Conservation (phyloP, 1,284 basidiomycete species). For the Cutaneotrichosporon sp. region DNA sequence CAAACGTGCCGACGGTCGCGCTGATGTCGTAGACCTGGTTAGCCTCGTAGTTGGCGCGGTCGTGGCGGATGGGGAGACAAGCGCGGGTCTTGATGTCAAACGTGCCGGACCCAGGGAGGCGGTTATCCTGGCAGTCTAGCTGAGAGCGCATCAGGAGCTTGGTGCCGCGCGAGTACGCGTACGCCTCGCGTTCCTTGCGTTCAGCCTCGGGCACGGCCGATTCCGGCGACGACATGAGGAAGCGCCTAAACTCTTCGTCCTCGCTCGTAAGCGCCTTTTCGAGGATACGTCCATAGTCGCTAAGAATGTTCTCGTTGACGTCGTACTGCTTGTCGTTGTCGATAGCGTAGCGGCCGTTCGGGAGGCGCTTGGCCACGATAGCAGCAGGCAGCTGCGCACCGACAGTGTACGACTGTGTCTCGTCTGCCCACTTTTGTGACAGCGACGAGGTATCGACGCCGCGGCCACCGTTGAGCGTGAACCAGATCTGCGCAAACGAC, state of each 20-base stretch:
- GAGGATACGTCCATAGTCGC: constrained; percentile 77
- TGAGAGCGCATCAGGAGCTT: constrained; percentile 90
- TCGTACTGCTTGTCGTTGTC: constrained; percentile 62
- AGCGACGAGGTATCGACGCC: constrained; percentile 58
- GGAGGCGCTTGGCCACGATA: constrained; percentile 57
- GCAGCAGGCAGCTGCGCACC: constrained; percentile 76
- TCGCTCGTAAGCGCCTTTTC: constrained; percentile 81
- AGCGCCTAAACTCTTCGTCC: constrained; percentile 60
- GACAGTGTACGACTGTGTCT: constrained; percentile 63
- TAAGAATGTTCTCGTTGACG: constrained; percentile 63
- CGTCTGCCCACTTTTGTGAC: constrained; percentile 57
- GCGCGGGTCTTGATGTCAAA: constrained; percentile 97
- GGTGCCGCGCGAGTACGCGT: constrained; percentile 63
- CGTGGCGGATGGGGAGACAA: constrained; percentile 74
- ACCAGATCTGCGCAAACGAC: constrained; percentile 82
- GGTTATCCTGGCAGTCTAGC: constrained; percentile 75
- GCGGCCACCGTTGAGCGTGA: constrained; percentile 60
- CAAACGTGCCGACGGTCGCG: constrained; percentile 56
- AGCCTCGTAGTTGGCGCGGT: constrained; percentile 77
- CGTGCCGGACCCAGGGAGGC: constrained; percentile 80
- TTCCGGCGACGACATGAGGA: constrained; percentile 54
- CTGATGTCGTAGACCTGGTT: constrained; percentile 72
- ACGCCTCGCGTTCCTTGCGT: constrained; percentile 59
- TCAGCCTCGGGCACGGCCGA: constrained; percentile 44
- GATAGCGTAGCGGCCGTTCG: constrained; percentile 64